Base-by-base conservation (phyloP, 2,329 filamentous ascomycete species). In the Aspergillus ustus region DNA sequence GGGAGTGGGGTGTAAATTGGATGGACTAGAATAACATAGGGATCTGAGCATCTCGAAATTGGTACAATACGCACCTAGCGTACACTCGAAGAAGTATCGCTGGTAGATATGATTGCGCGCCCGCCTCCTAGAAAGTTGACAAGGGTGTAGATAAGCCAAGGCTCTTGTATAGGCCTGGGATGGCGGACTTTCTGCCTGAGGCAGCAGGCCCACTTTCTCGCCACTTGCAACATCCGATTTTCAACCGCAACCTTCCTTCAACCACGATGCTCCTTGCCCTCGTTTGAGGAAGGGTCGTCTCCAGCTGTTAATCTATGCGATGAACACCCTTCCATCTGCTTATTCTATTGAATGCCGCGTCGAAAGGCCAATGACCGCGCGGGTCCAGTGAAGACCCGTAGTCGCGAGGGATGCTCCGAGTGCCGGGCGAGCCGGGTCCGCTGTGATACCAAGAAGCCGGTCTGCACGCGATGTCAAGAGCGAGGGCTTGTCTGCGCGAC, bases 381-480 rank as follows among this genome's bases (percentile, higher is more conserved):
- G 66, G 73, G 69, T 65, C 73, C 73, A 66, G 72, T 73, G 55
- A 76, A 76, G 66, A 75, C 74, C 66, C 74, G 77, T 64, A 77
- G 73, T 60, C 76, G 77, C 52, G 73, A 68, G 66, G 78, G 78
- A 56, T 80, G 78, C 65, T 71, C 72, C 61, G 76, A 75, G 65
- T 80, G 78, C 60, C 76, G 77, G 22, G 66, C 70, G 54, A 75
- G 78, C 58, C 77, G 77, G 57, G 75, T 80, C 57, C 74, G 76
- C 52, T 80, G 78, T 66, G 77, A 79, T 53, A 75, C 74, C 52
- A 70, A 71, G 46, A 76, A 75, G 61, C 78, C 78, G 11, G 49
- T 66, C 15, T 80, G 78, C 67, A 72, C 71, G 28, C 69, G 77
- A 40, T 80, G 77, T 63, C 60, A 61, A 57, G 70, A 75, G 60